phyloP scores from a whole-genome alignment of 2,329 filamentous ascomycete species.

The Botrytis medusae region DNA sequence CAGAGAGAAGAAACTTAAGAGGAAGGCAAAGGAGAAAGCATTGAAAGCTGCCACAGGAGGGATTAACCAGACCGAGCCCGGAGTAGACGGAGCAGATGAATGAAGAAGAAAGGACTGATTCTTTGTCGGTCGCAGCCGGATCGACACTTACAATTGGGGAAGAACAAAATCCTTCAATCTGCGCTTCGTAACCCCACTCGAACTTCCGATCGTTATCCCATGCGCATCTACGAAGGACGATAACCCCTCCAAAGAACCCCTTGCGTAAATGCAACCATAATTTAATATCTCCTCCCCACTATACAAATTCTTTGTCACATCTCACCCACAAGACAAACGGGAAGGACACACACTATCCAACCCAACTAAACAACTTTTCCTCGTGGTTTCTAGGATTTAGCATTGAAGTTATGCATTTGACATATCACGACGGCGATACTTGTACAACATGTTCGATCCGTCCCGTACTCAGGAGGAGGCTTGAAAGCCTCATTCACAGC shows the following conservation, averaged over 20 bases:
- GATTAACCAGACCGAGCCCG: background rate
- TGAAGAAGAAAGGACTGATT: conserved; percentile 8
- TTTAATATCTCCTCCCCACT: conserved; percentile 1
- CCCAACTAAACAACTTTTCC: conserved; percentile 15
- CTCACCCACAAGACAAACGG: conserved; percentile 19
- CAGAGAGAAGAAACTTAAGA: conserved; percentile 58
- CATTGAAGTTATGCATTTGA: conserved; percentile 12
- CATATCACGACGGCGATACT: conserved; percentile 18
- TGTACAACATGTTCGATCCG: conserved; percentile 17
- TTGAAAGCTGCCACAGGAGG: conserved; percentile 44
- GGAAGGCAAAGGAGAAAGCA: conserved; percentile 57
- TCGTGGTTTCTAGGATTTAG: conserved; percentile 21
- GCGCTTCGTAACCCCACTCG: conserved; percentile 7
- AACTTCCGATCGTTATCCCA: conserved; percentile 3
- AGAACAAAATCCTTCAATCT: conserved; percentile 17
- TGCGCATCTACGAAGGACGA: conserved; percentile 16
- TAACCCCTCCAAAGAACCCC: background rate
- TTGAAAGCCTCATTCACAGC: conserved; percentile 13
- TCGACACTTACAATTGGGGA: conserved; percentile 16
- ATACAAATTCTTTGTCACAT: background rate
- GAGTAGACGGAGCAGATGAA: conserved; percentile 17
- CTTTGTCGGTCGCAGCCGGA: conserved; percentile 13
- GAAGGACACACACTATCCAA: conserved; percentile 14
- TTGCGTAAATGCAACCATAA: conserved; percentile 18
- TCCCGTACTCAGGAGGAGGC: conserved; percentile 16